Conservation (phyloP, 2,329 filamentous ascomycete genomes). For the Sarocladium brachiariae region DNA sequence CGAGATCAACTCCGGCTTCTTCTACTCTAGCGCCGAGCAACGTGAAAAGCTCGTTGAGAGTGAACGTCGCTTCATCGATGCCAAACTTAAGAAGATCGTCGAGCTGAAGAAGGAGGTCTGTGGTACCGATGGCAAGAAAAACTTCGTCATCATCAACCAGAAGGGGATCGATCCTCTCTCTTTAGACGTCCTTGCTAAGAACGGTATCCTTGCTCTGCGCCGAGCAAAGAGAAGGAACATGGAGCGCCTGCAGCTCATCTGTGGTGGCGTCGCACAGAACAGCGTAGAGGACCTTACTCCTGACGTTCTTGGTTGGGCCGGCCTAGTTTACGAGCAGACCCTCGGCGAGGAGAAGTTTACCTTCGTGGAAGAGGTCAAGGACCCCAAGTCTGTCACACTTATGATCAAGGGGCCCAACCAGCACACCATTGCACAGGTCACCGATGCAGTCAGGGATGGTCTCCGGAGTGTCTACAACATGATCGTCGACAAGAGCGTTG, state of each 20-base stretch:
- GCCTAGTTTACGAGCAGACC: conserved; percentile 93
- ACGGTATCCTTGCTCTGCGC: conserved; percentile 89
- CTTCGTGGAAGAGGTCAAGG: conserved; percentile 97
- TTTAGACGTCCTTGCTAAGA: conserved; percentile 93
- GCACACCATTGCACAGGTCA: conserved; percentile 95
- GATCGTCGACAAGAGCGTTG: conserved; percentile 95
- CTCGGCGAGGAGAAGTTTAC: conserved; percentile 99
- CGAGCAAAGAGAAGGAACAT: conserved; percentile 98
- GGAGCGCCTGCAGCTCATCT: conserved; percentile 93
- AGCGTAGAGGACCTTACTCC: conserved; percentile 88
- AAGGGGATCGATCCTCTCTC: conserved; percentile 98
- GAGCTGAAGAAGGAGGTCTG: conserved; percentile 98
- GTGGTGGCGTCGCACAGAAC: conserved; percentile 87
- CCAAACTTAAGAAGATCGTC: conserved; percentile 95
- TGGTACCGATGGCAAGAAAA: conserved; percentile 85
- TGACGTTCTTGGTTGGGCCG: conserved; percentile 90
- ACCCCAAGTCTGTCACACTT: conserved; percentile 94
- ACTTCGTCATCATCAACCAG: conserved; percentile 97
- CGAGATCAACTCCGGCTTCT: conserved; percentile 98
- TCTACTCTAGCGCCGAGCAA: conserved; percentile 95
- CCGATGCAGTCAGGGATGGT: conserved; percentile 91
- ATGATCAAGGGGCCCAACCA: conserved; percentile 97
- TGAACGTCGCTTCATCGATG: conserved; percentile 90
- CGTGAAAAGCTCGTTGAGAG: conserved; percentile 97
- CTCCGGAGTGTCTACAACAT: conserved; percentile 98